Base-by-base conservation (phyloP, 495 filamentous ascomycete genomes). In the Podospora fimiseda region DNA sequence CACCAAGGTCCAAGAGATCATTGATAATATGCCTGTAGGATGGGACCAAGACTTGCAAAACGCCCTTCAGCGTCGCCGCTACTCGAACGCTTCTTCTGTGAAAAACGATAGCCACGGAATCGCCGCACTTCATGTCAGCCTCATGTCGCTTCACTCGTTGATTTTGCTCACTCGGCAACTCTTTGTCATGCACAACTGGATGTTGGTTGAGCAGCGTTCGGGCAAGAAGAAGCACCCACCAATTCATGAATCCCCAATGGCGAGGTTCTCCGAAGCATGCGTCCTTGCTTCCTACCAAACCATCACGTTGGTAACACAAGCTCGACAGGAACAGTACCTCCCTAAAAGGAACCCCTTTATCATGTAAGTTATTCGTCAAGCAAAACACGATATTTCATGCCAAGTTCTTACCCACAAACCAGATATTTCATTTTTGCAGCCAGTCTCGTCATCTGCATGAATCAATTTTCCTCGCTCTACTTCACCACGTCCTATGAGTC, bases 381-480 rank as follows among this genome's bases (percentile, higher is more conserved):
- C n/a, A n/a, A n/a, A n/a, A n/a, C n/a, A n/a, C n/a, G n/a, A n/a
- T n/a, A 23, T 37, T 9, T 37, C 0, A 20, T 39, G 19, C 36
- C 30, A 24, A n/a, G 24, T 41, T 19, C 21, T 55, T 60, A n/a
- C 55, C 40, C 16, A 40, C 14, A 16, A 9, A 20, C 19, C 18
- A 80, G 77, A 52, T 86, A 89, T 60, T 86, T 84, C 41, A 79
- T 87, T 46, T 89, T 90, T 62, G 79, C 85, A 30, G 84, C 84
- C 2, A 83, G 84, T 2, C 72, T 89, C 3, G 76, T 88, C 9
- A 71, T 89, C 2, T 73, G 85, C 23, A 78, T 84, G 48, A 86
- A 86, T 48, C 83, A 86, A 58, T 88, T 88, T 57, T 80, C 83
- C 2, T 75, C 73, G 20, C 75, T 87, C 20, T 85, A 82, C 59